Base-by-base conservation (phyloP, 257 asterid genomes). In the Scutellaria galericulata region DNA sequence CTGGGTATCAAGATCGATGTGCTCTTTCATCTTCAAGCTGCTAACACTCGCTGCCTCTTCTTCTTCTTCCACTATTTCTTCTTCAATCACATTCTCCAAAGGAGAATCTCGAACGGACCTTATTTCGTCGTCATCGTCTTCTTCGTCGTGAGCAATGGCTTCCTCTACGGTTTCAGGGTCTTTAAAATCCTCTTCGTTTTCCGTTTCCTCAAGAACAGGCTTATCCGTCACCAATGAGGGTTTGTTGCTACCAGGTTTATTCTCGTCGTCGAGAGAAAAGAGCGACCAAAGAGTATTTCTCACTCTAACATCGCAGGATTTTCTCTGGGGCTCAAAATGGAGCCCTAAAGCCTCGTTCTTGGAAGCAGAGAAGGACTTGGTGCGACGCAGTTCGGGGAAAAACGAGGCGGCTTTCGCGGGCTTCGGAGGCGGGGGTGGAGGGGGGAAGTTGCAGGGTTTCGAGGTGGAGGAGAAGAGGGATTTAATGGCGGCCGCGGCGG, bases 361-460 rank as follows among this genome's bases (percentile, higher is more conserved):
- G 7, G 98, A 89, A 47, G 97, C 98, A 6, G 96, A 91, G 76
- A 91, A 94, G 6, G 97, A 94, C 80, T 94, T 91, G 31, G 96
- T 83, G 11, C 98, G 97, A 22, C 98, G 96, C 5, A 94, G 88
- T 57, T 94, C 96, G 3, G 97, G 93, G 71, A 85, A 82, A 54
- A 82, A 82, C 11, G 96, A 72, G 52, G 84, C 51, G 65, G 84
- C 79, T 47, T 75, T 91, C 5, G 85, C 27, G 77, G 86, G 74
- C 57, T 86, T 88, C 0, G 88, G 85, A 6, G 51, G 83, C 6
- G 84, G 90, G 2, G 81, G 91, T 0, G 80, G 86, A 24, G 82
- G 87, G 72, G 71, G 74, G 53, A 63, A 31, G 66, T 44, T 55
- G 75, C 42, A 71, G 42, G 77, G 68, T 56, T 80, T 83, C 0